Conservation (phyloP, 176 grass and related monocot genomes). For the Triticum aestivum region DNA sequence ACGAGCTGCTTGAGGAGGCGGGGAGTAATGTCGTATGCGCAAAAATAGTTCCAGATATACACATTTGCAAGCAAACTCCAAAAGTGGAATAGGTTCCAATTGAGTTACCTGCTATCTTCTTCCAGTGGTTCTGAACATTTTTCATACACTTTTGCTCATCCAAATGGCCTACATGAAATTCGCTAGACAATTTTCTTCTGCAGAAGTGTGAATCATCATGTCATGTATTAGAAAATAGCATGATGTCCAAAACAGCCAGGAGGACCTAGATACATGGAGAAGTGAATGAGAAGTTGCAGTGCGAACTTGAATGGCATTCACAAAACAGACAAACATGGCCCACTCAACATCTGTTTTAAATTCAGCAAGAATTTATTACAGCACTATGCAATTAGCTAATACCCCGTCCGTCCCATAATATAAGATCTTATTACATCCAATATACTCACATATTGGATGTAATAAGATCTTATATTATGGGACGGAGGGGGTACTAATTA, state of each 20-base stretch:
- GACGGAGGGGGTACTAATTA: not conserved
- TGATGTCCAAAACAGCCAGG: conserved; percentile 2
- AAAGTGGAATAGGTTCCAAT: not conserved
- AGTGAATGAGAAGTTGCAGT: conserved; percentile 85
- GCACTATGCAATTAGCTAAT: conserved; percentile 3
- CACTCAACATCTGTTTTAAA: conserved; percentile 74
- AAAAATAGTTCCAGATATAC: not conserved
- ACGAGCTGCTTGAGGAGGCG: not conserved
- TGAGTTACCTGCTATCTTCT: conserved; percentile 72
- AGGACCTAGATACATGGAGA: conserved; percentile 57
- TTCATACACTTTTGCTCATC: conserved; percentile 76
- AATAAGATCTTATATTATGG: too few relatives aligned
- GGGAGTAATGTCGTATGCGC: not conserved
- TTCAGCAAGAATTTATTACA: not conserved
- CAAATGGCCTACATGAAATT: conserved; percentile 64
- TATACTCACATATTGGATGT: too few relatives aligned
- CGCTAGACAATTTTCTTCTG: conserved; percentile 64
- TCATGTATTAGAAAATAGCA: conserved; percentile 13
- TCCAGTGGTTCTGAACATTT: conserved; percentile 84
- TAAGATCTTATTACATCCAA: too few relatives aligned
- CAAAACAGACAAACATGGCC: conserved; percentile 68
- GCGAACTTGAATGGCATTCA: conserved; percentile 75
- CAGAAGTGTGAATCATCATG: conserved; percentile 23
- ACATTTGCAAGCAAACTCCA: conserved; percentile 17
- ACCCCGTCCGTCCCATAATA: too few relatives aligned